Evolutionary conservation across 2,329 filamentous ascomycete species (phyloP).

Genomic region (Venturia effusa): DNA sequence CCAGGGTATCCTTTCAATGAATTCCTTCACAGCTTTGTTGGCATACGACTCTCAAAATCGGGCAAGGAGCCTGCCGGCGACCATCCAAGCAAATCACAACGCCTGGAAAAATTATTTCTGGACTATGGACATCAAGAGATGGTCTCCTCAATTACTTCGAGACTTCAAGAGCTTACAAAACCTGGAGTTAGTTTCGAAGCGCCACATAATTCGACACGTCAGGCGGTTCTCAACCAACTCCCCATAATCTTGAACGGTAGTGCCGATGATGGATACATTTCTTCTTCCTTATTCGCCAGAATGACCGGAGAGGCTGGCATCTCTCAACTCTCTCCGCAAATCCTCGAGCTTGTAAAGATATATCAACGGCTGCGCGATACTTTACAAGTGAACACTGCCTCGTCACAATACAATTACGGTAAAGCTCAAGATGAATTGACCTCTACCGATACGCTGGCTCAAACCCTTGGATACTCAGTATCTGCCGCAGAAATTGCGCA

Average conservation of each 20-base stretch:
- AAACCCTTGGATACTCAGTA: constrained; percentile 71
- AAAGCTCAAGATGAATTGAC: constrained; percentile 37
- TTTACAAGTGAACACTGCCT: constrained; percentile 39
- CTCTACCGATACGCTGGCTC: constrained; percentile 48
- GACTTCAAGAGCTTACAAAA: constrained; percentile 23
- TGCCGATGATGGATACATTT: not conserved
- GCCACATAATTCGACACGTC: not conserved
- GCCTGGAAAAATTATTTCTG: constrained; percentile 38
- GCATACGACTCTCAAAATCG: constrained; percentile 34
- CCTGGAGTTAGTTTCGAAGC: not conserved
- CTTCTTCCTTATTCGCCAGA: constrained; percentile 7
- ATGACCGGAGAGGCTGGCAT: constrained; percentile 13
- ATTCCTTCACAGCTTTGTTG: constrained; percentile 55
- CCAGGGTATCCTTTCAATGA: constrained; percentile 50
- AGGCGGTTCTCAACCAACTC: not conserved
- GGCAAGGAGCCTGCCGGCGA: constrained; percentile 31
- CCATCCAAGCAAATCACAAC: constrained; percentile 17
- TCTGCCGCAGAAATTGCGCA: constrained; percentile 85
- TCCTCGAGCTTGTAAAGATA: constrained; percentile 40
- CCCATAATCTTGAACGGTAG: constrained; percentile 1
- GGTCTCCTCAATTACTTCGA: constrained; percentile 37
- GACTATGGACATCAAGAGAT: constrained; percentile 41
- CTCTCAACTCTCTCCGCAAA: constrained; percentile 18
- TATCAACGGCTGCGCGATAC: constrained; percentile 47
- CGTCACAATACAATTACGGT: constrained; percentile 34